These are phyloP conservation scores for Zoysia pacifica DNA, from an alignment of 176 grass and related monocot species.

Conservation along the genomic window DNA sequence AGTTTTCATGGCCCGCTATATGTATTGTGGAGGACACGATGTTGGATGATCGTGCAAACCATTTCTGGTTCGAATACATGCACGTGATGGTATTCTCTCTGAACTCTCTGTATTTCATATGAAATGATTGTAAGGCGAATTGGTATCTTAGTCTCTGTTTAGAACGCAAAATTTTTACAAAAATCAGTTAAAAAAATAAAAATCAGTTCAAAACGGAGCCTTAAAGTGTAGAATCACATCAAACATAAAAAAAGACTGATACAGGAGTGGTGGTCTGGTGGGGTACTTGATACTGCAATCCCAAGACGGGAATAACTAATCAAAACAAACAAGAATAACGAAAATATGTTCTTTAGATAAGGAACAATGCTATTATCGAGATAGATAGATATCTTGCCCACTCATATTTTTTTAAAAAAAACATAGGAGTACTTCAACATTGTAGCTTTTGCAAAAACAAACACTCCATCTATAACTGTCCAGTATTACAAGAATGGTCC, in stretches of 20 bases:
- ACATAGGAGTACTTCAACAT: no score
- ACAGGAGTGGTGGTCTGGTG: not conserved
- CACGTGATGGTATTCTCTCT: not conserved
- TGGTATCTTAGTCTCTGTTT: no score
- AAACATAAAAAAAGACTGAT: not conserved
- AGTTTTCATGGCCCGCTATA: not conserved
- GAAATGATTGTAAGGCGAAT: not conserved
- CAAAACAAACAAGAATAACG: not conserved
- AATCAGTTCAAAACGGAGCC: no score
- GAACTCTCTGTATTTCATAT: not conserved
- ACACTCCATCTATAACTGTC: no score
- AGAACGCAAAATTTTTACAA: no score
- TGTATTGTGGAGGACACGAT: not conserved
- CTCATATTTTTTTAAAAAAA: not conserved
- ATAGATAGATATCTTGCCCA: not conserved
- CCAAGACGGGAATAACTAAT: not conserved
- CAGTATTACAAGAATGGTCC: no score
- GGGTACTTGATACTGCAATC: conserved; percentile 3
- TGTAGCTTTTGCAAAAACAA: no score
- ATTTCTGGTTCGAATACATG: not conserved
- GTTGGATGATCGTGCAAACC: not conserved
- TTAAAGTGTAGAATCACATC: not conserved
- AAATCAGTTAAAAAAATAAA: no score
- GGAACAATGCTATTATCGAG: not conserved
- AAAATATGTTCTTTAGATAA: not conserved